phyloP scores from a whole-genome alignment of 2,329 filamentous ascomycete species.

The Elsinoe perseae region DNA sequence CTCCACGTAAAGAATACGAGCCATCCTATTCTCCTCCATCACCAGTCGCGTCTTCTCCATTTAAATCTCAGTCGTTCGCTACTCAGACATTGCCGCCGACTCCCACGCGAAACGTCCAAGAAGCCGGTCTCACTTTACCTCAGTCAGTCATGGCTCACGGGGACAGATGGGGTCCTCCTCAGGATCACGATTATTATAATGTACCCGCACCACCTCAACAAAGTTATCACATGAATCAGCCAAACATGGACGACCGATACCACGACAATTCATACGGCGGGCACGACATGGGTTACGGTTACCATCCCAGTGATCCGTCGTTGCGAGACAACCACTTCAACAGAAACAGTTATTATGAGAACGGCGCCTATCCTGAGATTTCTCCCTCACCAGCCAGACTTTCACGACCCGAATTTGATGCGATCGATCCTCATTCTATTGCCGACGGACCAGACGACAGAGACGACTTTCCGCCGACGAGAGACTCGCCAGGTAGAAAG shows the following conservation, averaged over 20 bases:
- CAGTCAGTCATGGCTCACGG: slow-evolving; percentile 8
- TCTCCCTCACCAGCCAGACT: slow-evolving; percentile 12
- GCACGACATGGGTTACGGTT: slow-evolving; percentile 4
- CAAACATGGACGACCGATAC: slow-evolving; percentile 12
- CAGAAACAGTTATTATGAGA: slow-evolving; percentile 14
- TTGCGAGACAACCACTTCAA: slow-evolving; percentile 15
- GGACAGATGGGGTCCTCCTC: slow-evolving; percentile 10
- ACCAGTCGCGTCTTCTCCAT: not conserved
- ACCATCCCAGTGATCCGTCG: not conserved
- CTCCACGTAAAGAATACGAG: slow-evolving; percentile 5
- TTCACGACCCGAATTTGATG: slow-evolving; percentile 15
- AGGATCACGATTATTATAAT: slow-evolving; percentile 11
- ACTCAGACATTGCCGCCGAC: not conserved
- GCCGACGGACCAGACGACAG: slow-evolving; percentile 18
- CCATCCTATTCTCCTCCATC: not conserved
- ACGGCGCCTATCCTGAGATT: slow-evolving; percentile 14
- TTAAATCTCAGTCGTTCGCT: not conserved
- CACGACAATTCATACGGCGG: slow-evolving; percentile 10
- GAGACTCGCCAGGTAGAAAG: slow-evolving; percentile 45
- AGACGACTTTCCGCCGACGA: slow-evolving; percentile 32
- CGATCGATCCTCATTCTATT: slow-evolving; percentile 11
- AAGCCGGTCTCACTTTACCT: slow-evolving; percentile 4
- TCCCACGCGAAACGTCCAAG: slow-evolving; percentile 1
- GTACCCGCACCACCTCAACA: slow-evolving; percentile 8
- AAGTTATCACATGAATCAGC: slow-evolving; percentile 3